Evolutionary conservation across 148 eudicot species (phyloP), one percentile per base, ranked within the genome.

Genomic region (Rheum nobile): DNA sequence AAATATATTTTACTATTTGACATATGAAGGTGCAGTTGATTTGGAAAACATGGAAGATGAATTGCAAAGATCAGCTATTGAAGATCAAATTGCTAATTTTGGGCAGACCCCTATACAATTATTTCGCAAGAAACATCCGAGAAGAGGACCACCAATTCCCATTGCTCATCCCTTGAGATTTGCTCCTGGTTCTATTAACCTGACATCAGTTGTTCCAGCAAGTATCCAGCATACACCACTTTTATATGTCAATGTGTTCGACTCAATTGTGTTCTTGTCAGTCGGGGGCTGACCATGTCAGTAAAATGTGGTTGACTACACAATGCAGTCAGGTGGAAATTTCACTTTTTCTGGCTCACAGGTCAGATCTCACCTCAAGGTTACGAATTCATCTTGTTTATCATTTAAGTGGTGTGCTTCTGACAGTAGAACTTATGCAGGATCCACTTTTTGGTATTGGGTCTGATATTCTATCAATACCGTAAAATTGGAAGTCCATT

Each of bases 41-140:
- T 79, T 90, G 78, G 99, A 89, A 73, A 80, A 79, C 68, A 86
- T 90, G 89, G 97, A 96, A 75, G 99, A 96, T 85, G 97, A 90
- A 71, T 79, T 96, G 84, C 97, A 96, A 84, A 86, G 88, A 81
- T 83, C 96, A 63, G 96, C 99, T 43, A 82, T 92, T 79, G 99
- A 92, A 83, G 99, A 96, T 81, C 99, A 96, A 84, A 96, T 96
- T 80, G 97, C 97, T 26, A 96, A 92, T 77, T 96, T 96, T 82
- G 99, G 99, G 75, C 99, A 96, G 87, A 96, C 99, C 39, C 97
- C 99, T 47, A 92, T 96, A 79, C 99, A 96, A 79, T 78, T 96
- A 67, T 96, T 90, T 79, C 88, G 95, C 32, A 96, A 87, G 84
- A 88, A 90, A 80, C 99, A 96, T 79, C 97, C 97, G 24, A 86